These are phyloP conservation scores for Aspergillus leporis DNA, from an alignment of 495 filamentous ascomycete genomes.

Conservation along the genomic window DNA sequence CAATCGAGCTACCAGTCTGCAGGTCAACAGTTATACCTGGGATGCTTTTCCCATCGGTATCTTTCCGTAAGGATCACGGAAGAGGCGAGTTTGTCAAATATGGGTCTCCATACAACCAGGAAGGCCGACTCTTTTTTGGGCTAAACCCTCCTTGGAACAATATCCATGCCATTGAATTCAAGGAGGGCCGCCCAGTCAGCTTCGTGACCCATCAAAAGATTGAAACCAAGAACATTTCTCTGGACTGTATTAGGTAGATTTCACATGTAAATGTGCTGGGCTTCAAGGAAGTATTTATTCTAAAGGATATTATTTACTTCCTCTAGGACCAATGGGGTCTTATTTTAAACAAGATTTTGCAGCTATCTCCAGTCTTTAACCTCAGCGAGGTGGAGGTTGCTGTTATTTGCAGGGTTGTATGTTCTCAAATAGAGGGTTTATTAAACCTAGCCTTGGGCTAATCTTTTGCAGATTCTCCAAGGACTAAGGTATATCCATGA, in stretches of 20 bases:
- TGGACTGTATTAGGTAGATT: not conserved
- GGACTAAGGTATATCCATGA: conserved; percentile 10
- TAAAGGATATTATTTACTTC: conserved; percentile 2
- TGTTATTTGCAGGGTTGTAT: conserved; percentile 10
- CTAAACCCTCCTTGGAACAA: conserved; percentile 4
- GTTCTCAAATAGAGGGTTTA: not conserved
- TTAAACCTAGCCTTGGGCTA: not conserved
- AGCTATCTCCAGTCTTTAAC: conserved; percentile 1
- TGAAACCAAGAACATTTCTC: not conserved
- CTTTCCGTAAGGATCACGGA: not conserved
- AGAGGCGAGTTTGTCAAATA: conserved; percentile 6
- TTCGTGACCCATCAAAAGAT: not conserved
- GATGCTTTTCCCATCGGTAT: not conserved
- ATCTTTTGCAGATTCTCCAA: conserved; percentile 4
- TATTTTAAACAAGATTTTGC: conserved; percentile 1
- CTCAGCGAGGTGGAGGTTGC: conserved; percentile 12
- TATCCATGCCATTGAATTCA: conserved; percentile 12
- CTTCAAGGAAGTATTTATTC: conserved; percentile 10
- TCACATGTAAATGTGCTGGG: conserved; percentile 6
- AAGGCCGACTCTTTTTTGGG: conserved; percentile 6
- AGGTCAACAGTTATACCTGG: not conserved
- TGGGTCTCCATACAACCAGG: conserved; percentile 2
- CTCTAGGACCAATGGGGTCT: conserved; percentile 7
- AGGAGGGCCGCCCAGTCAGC: conserved; percentile 3
- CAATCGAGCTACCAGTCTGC: conserved; percentile 3